Evolutionary conservation across 108 stramenopile genomes (phyloP).

Genomic region (Nannochloropsis gaditana): DNA sequence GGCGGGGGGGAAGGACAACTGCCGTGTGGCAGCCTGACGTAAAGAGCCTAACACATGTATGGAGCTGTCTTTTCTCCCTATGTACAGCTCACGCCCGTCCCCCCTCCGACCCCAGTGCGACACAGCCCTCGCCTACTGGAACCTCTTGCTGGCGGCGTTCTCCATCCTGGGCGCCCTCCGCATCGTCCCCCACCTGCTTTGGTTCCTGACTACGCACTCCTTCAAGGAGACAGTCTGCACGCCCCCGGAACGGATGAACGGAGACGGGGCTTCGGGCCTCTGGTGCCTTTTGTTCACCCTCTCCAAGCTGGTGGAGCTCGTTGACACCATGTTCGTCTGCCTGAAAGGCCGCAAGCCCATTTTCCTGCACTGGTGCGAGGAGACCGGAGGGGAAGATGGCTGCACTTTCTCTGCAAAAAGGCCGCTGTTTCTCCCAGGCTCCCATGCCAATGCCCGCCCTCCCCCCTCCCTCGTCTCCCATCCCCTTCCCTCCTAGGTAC

Average conservation of each 20-base stretch:
- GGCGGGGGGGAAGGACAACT: neutral
- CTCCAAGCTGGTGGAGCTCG: constrained; percentile 78
- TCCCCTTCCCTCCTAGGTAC: constrained; percentile 94
- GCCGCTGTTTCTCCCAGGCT: constrained; percentile 77
- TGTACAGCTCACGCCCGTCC: neutral
- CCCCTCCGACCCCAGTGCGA: neutral
- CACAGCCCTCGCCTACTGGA: constrained; percentile 66
- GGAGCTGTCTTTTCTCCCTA: neutral
- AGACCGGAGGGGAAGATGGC: constrained; percentile 47
- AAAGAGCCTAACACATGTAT: no score
- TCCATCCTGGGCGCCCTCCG: constrained; percentile 75
- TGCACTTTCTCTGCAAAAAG: neutral
- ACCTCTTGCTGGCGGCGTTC: constrained; percentile 72
- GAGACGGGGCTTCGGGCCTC: constrained; percentile 71
- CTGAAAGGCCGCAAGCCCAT: constrained; percentile 85
- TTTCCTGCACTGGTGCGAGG: constrained; percentile 97
- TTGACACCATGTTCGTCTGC: constrained; percentile 94
- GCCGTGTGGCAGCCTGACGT: no score
- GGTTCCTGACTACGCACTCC: constrained; percentile 57
- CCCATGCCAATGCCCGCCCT: constrained; percentile 66
- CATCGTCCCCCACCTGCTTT: constrained; percentile 71
- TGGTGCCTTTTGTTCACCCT: constrained; percentile 88
- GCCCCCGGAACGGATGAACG: constrained; percentile 62
- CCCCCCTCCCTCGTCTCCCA: constrained; percentile 51
- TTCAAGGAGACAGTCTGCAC: constrained; percentile 28